Evolutionary conservation across 2,329 filamentous ascomycete genomes (phyloP).

Genomic region (Tolypocladium ovalisporum): DNA sequence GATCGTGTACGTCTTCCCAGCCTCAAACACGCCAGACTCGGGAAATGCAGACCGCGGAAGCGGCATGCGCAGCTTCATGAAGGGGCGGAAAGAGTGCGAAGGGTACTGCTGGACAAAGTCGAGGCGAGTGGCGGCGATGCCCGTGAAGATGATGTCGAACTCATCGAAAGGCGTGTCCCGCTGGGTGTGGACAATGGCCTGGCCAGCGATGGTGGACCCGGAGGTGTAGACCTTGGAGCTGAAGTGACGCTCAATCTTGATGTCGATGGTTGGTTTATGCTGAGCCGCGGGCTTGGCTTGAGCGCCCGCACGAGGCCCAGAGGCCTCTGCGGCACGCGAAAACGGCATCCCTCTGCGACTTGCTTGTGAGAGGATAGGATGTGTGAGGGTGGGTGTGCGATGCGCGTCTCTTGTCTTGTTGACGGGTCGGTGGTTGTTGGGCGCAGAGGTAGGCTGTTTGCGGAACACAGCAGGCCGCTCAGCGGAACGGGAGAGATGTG

Average conservation of each 20-base stretch:
- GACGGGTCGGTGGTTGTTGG: too few species aligned
- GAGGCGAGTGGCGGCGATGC: conserved; percentile 36
- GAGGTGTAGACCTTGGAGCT: conserved; percentile 45
- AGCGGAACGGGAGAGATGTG: neutral
- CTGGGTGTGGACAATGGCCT: conserved; percentile 32
- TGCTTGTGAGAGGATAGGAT: too few species aligned
- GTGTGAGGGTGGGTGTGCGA: neutral
- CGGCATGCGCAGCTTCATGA: conserved; percentile 46
- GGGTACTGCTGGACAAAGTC: conserved; percentile 39
- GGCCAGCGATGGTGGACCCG: conserved; percentile 37
- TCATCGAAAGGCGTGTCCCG: conserved; percentile 37
- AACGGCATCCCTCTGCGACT: neutral
- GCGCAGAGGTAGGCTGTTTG: neutral
- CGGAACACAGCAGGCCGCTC: neutral
- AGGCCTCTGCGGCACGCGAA: neutral
- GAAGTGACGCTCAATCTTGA: conserved; percentile 43
- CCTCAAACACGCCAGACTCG: conserved; percentile 32
- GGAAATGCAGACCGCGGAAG: conserved; percentile 35
- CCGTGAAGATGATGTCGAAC: conserved; percentile 42
- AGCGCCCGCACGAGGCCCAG: neutral
- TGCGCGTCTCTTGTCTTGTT: neutral
- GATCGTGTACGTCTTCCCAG: conserved; percentile 35
- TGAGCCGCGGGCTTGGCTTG: conserved; percentile 1
- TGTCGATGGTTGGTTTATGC: conserved; percentile 28
- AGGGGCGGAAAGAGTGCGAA: conserved; percentile 37